These are phyloP conservation scores for Ceratonia siliqua DNA, from an alignment of 306 rosid genomes.

Conservation along the genomic window DNA sequence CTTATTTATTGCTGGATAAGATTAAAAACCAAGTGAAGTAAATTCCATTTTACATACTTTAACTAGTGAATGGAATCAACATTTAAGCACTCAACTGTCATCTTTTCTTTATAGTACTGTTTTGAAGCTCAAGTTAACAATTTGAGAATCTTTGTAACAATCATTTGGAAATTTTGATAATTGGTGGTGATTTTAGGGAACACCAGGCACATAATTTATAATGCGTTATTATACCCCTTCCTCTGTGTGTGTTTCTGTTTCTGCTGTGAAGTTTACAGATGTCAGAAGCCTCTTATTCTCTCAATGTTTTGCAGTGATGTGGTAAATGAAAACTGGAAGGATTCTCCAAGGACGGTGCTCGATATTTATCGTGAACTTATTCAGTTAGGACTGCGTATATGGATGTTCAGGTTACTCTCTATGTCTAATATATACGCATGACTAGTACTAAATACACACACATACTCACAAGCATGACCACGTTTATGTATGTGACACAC, in stretches of 20 bases:
- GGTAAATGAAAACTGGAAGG: constrained; percentile 58
- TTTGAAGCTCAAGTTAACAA: background rate
- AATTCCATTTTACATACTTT: background rate
- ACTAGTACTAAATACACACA: background rate
- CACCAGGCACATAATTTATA: background rate
- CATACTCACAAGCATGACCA: background rate
- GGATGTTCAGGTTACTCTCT: constrained; percentile 81
- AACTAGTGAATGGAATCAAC: background rate
- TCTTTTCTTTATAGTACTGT: background rate
- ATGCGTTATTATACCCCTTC: background rate
- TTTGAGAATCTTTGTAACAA: background rate
- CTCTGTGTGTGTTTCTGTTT: background rate
- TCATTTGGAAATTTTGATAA: too few relatives aligned
- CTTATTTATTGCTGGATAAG: background rate
- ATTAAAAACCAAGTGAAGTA: background rate
- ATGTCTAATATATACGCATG: background rate
- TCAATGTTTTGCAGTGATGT: constrained; percentile 42
- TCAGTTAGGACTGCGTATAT: constrained; percentile 65
- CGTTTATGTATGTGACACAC: background rate
- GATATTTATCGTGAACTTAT: constrained; percentile 70
- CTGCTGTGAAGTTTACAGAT: background rate
- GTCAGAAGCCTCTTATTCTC: constrained; percentile 19
- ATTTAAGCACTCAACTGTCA: background rate
- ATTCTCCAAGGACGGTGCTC: constrained; percentile 76
- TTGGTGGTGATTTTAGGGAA: background rate